These are phyloP conservation scores for Leccinum subrobustum DNA, from an alignment of 1,284 basidiomycete genomes.

Conservation along the genomic window DNA sequence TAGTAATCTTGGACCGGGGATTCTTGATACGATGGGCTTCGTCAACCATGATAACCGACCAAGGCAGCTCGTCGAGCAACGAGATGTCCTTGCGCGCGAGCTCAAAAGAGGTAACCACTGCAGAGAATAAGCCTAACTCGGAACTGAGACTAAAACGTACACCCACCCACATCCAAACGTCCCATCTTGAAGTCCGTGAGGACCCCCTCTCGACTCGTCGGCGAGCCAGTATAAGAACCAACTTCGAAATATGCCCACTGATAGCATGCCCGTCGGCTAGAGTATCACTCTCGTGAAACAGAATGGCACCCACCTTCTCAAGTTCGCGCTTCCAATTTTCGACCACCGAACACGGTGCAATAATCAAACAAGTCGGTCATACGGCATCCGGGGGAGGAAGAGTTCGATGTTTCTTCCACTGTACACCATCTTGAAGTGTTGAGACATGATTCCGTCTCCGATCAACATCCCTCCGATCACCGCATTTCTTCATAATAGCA, in stretches of 20 bases:
- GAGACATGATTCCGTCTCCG: conserved; percentile 64
- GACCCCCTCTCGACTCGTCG: conserved; percentile 48
- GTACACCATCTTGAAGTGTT: conserved; percentile 55
- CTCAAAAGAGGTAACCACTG: conserved; percentile 74
- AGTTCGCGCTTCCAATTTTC: conserved; percentile 84
- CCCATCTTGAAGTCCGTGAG: conserved; percentile 72
- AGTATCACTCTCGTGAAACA: background rate
- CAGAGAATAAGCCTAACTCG: background rate
- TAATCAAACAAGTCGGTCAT: conserved; percentile 82
- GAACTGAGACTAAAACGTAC: background rate
- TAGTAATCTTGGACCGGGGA: conserved; percentile 56
- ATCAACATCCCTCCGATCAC: conserved; percentile 56
- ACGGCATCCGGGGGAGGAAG: conserved; percentile 64
- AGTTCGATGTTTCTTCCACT: conserved; percentile 49
- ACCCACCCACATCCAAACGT: conserved; percentile 70
- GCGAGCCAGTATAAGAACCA: conserved; percentile 58
- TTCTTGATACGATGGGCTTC: conserved; percentile 86
- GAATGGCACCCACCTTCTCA: conserved; percentile 48
- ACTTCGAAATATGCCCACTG: conserved; percentile 85
- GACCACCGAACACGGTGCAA: conserved; percentile 77
- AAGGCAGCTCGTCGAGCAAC: conserved; percentile 59
- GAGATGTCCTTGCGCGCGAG: conserved; percentile 67
- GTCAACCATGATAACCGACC: conserved; percentile 75
- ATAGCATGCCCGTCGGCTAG: background rate
- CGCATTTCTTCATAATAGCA: conserved; percentile 81